Evolutionary conservation across 768 basidiomycete species (phyloP), one percentile per base, ranked within the genome.

Genomic region (Mycena amicta): DNA sequence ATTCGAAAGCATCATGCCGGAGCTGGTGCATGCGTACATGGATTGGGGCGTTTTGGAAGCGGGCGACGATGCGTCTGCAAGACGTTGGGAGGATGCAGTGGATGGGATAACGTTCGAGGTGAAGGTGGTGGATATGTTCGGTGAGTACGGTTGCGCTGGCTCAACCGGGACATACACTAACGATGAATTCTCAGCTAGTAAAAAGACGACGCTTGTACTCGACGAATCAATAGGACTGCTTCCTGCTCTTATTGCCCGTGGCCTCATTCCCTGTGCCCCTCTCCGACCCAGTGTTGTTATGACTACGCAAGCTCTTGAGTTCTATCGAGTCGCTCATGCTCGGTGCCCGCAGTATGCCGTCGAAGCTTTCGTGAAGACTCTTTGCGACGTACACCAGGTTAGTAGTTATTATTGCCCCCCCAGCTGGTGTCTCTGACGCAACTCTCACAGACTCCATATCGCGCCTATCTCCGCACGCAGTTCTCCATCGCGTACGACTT

Each of bases 401-500:
- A 33, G n/a, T n/a, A n/a, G n/a, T n/a, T n/a, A n/a, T n/a, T n/a
- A n/a, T n/a, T n/a, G n/a, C n/a, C n/a, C n/a, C n/a, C n/a, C n/a
- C n/a, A n/a, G n/a, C n/a, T n/a, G n/a, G n/a, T n/a, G n/a, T n/a
- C n/a, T n/a, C n/a, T n/a, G n/a, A n/a, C n/a, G n/a, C n/a, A n/a
- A n/a, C n/a, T n/a, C n/a, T n/a, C n/a, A n/a, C n/a, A n/a, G 8
- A 37, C 33, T 27, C 1, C 58, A 30, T 51, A 39, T 25, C 43
- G 53, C 46, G 11, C 33, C 5, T 62, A 65, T 29, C 23, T 51
- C 15, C 3, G 15, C 4, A 29, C 49, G 31, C 52, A 49, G 18
- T 63, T 81, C 30, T 64, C 71, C 1, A 65, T 68, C 27, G 62
- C 74, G 12, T 77, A 73, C 52, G 74, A 79, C 50, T 41, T 71